Base-by-base conservation (phyloP, 2,329 filamentous ascomycete genomes). In the Aspergillus sp. region DNA sequence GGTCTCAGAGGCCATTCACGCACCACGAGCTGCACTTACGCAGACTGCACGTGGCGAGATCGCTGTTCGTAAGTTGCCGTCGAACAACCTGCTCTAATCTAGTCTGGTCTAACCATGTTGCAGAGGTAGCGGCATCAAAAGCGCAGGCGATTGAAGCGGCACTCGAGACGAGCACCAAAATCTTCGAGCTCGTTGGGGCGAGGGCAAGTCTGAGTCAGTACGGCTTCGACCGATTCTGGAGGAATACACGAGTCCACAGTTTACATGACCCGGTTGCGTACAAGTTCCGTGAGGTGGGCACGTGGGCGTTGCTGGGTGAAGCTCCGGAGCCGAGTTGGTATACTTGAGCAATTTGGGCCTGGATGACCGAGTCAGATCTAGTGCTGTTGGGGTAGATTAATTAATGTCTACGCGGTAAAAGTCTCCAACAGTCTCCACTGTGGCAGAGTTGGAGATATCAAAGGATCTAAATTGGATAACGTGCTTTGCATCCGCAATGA, bases 191-290 rank as follows among this genome's bases (percentile, higher is more conserved):
- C 5, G 87, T 87, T 0, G 87, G 85, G 0, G 80, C 86, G 0
- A 82, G 84, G 62, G 81, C 86, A 0, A 89, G 87, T 0, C 81
- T 82, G 0, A 77, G 77, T 57, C 88, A 83, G 66, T 82, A 87
- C 1, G 86, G 86, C 0, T 74, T 90, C 61, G 88, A 89, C 76
- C 77, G 87, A 1, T 90, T 87, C 73, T 90, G 86, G 86, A 80
- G 87, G 50, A 87, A 90, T 68, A 77, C 89, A n/a, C 74, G 88
- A 5, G 89, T 87, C 4, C 88, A 90, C 74, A 85, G 83, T 0
- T 72, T 90, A 67, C 87, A 90, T 74, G 88, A 90, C 72, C 87
- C 87, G 0, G 86, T 90, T 30, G 84, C 87, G 25, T 89, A 89
- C 68, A 89, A 89, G 80, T 87, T 88, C 60, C 74, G 84, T 3